A percentile compares a stretch with the other conserved stretches of the same genome.
Evolutionary conservation across 2,329 filamentous ascomycete genomes (phyloP).

Genomic region (Aspergillus sp.): DNA sequence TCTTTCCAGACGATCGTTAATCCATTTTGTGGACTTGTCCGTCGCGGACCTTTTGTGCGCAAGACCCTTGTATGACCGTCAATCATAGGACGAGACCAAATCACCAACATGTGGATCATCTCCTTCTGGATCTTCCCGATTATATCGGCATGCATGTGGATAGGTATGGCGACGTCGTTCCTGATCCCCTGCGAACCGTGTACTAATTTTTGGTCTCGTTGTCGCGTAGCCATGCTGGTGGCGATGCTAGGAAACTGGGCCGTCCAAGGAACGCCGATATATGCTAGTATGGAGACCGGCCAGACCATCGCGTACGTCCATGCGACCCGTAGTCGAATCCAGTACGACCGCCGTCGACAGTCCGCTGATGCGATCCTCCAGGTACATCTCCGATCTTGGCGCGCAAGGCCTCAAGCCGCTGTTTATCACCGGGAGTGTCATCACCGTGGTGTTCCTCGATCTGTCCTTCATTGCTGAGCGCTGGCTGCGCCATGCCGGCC

Average conservation of each 20-base stretch:
- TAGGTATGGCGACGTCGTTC: slow-evolving; percentile 37
- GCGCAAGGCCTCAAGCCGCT: slow-evolving; percentile 59
- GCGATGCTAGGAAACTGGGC: slow-evolving; percentile 61
- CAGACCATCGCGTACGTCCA: slow-evolving; percentile 56
- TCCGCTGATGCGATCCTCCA: slow-evolving; percentile 13
- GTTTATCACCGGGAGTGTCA: slow-evolving; percentile 59
- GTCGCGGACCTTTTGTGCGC: too few relatives aligned
- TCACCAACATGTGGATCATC: slow-evolving; percentile 41
- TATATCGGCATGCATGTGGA: slow-evolving; percentile 57
- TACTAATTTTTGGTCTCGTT: slow-evolving; percentile 9
- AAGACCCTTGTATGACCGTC: not conserved
- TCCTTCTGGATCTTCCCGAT: slow-evolving; percentile 58
- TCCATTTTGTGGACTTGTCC: too few relatives aligned
- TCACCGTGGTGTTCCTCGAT: slow-evolving; percentile 77
- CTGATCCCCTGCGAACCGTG: not conserved
- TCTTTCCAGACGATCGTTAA: too few relatives aligned
- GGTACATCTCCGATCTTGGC: slow-evolving; percentile 56
- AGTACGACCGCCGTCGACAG: too few relatives aligned
- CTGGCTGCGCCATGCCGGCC: slow-evolving; percentile 78
- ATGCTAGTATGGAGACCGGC: slow-evolving; percentile 49
- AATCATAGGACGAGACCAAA: not conserved
- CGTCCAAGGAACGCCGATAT: slow-evolving; percentile 51
- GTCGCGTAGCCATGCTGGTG: slow-evolving; percentile 53
- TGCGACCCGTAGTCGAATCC: not conserved
- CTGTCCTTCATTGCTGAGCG: slow-evolving; percentile 77